phyloP scores from a whole-genome alignment of 192 early-diverging fungal species.

The Coemansia sp. region DNA sequence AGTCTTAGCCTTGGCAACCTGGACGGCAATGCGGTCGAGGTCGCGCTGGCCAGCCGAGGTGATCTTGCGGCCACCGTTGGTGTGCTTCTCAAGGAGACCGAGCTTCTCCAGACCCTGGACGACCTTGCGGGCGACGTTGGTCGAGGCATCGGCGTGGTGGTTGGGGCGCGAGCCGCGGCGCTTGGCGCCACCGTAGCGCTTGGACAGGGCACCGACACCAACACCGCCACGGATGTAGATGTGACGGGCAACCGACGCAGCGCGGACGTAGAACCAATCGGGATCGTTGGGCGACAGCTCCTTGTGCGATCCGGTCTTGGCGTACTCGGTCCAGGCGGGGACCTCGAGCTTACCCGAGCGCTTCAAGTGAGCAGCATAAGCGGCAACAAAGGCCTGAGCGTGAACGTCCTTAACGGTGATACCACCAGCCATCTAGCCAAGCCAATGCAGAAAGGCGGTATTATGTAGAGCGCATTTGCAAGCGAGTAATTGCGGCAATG shows the following conservation, averaged over 20 bases:
- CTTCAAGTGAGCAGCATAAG: constrained; percentile 99
- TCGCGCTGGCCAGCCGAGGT: constrained; percentile 97
- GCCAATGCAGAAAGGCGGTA: neutral
- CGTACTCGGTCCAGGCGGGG: constrained; percentile 98
- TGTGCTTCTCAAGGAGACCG: constrained; percentile 92
- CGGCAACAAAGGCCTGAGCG: constrained; percentile 94
- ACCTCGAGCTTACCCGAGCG: constrained; percentile 98
- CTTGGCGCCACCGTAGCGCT: constrained; percentile 90
- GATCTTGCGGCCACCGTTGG: constrained; percentile 93
- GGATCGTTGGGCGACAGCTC: constrained; percentile 98
- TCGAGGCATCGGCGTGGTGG: constrained; percentile 85
- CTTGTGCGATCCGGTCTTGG: constrained; percentile 98
- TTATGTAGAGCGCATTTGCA: neutral
- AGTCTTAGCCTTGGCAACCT: constrained; percentile 59
- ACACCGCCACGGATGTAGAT: constrained; percentile 92
- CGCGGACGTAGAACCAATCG: constrained; percentile 99
- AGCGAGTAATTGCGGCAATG: neutral
- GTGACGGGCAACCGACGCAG: constrained; percentile 95
- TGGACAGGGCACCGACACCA: constrained; percentile 94
- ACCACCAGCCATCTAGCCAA: constrained; percentile 65
- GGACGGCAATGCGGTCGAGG: constrained; percentile 94
- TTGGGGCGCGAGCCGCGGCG: constrained; percentile 95
- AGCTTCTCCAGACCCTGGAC: constrained; percentile 99
- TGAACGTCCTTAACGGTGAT: constrained; percentile 98
- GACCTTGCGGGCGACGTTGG: constrained; percentile 94